Conservation (phyloP, 345 rosid species). For the Corchorus capsularis region DNA sequence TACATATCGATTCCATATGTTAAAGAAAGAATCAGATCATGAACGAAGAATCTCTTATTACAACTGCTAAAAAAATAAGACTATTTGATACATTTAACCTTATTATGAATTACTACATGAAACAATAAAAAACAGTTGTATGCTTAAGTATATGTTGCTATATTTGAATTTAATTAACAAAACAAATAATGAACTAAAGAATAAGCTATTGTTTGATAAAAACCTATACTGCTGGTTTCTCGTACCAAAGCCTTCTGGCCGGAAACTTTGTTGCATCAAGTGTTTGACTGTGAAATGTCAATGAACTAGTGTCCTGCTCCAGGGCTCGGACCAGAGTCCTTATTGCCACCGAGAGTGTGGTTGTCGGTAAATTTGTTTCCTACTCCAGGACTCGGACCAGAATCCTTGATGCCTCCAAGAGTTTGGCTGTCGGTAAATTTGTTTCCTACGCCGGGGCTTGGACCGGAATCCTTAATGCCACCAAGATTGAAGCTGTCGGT, state of each 20-base stretch:
- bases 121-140: too few species aligned
- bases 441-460: constrained; percentile 28
- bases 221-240: background rate
- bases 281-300: background rate
- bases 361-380: constrained; percentile 12
- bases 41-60: background rate
- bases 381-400: constrained; percentile 27
- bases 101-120: too few species aligned
- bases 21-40: too few species aligned
- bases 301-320: constrained; percentile 17
- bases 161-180: background rate
- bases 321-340: constrained; percentile 30
- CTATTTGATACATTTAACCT: background rate
- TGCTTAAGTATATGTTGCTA: background rate
- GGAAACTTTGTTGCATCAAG: background rate
- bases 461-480: background rate
- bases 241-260: background rate
- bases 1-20: too few species aligned
- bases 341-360: background rate
- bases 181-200: background rate
- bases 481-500: background rate
- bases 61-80: background rate
- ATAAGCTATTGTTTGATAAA: background rate
- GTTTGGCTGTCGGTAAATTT: background rate
- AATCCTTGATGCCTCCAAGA: constrained; percentile 15